Conservation (phyloP, 2,329 filamentous ascomycete genomes). For the Colletotrichum gloeosporioides region DNA sequence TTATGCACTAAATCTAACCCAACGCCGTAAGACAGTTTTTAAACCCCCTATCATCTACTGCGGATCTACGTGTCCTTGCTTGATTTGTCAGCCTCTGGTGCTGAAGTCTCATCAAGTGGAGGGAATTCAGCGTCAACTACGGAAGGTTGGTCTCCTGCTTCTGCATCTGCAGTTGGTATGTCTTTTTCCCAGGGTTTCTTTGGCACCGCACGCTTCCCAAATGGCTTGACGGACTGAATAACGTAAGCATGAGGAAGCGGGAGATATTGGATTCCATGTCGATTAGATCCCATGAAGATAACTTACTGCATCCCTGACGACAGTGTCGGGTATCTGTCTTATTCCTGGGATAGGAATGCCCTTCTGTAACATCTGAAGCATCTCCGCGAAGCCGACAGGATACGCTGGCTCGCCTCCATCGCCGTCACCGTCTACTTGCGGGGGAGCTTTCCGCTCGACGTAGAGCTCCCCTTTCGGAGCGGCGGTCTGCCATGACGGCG, state of each 20-base stretch:
- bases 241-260: background rate
- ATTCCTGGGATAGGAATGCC: constrained; percentile 88
- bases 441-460: constrained; percentile 41
- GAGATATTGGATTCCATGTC: background rate
- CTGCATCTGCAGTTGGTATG: background rate
- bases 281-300: background rate
- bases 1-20: background rate
- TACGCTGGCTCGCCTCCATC: constrained; percentile 66
- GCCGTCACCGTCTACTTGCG: constrained; percentile 22
- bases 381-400: constrained; percentile 82
- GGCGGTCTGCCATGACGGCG: constrained; percentile 52
- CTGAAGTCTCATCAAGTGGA: constrained; percentile 27
- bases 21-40: background rate
- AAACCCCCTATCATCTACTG: background rate
- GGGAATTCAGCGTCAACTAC: constrained; percentile 41
- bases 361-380: constrained; percentile 83
- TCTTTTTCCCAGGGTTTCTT: constrained; percentile 82
- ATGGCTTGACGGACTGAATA: constrained; percentile 51
- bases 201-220: constrained; percentile 52
- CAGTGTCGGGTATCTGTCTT: constrained; percentile 81
- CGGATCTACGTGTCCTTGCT: background rate
- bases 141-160: constrained; percentile 8
- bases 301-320: constrained; percentile 73
- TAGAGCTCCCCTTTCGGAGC: constrained; percentile 54
- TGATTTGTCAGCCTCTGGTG: background rate